Percentiles rank a stretch among this genome's conserved stretches.
phyloP scores from a whole-genome alignment of 2,329 filamentous ascomycete genomes.

The Leptographium galeiforme region DNA sequence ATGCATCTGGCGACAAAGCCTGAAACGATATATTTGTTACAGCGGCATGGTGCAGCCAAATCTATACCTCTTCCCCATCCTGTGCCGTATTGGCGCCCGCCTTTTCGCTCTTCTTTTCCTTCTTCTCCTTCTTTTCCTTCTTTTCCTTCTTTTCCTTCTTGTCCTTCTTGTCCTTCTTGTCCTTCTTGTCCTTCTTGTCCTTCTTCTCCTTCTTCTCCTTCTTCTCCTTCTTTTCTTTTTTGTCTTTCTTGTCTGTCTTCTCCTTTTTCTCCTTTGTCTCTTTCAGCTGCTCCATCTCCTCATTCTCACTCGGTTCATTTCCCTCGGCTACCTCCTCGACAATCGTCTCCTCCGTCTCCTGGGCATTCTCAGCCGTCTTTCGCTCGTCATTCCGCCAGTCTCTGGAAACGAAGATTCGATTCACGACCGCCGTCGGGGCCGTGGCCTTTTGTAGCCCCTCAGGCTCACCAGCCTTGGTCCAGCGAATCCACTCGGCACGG shows the following conservation, averaged over 20 bases:
- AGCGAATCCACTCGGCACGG: slow-evolving; percentile 40
- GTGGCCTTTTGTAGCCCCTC: slow-evolving; percentile 21
- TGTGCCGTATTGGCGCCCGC: too few species aligned
- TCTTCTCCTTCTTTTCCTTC: neutral
- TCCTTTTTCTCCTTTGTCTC: slow-evolving; percentile 1
- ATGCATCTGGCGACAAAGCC: too few species aligned
- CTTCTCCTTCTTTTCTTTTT: slow-evolving; percentile 4
- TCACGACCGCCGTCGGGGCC: slow-evolving; percentile 14
- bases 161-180: neutral
- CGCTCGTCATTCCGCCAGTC: neutral
- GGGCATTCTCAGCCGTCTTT: neutral
- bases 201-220: neutral
- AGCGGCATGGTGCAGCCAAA: too few species aligned
- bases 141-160: neutral
- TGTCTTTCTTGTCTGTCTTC: slow-evolving; percentile 1
- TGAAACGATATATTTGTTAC: too few species aligned
- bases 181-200: neutral
- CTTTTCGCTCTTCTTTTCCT: neutral
- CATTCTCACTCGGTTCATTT: neutral
- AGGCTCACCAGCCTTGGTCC: slow-evolving; percentile 38
- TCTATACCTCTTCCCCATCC: too few species aligned
- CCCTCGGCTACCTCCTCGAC: slow-evolving; percentile 1
- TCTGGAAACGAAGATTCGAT: neutral
- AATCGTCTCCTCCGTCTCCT: neutral
- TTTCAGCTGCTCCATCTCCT: neutral